phyloP scores from a whole-genome alignment of 192 early-diverging fungal species.

The Gryganskiella cystojenkinii region DNA sequence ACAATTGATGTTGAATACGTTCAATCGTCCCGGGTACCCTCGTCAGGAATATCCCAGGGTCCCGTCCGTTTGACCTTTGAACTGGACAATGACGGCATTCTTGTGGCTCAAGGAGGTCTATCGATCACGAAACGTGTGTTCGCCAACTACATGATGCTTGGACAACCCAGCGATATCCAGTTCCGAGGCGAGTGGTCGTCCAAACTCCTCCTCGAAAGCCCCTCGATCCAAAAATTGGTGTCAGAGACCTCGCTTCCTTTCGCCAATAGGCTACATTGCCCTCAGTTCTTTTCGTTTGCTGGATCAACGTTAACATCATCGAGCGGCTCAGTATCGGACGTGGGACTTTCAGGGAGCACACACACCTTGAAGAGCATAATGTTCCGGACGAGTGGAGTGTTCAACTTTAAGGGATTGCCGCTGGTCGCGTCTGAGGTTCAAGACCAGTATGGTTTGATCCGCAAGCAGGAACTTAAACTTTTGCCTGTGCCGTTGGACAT shows the following conservation, averaged over 20 bases:
- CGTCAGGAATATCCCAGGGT: neutral
- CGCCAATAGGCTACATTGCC: constrained; percentile 16
- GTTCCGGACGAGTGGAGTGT: constrained; percentile 35
- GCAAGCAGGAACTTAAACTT: constrained; percentile 41
- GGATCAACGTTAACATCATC: neutral
- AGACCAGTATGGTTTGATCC: constrained; percentile 24
- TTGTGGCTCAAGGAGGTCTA: constrained; percentile 10
- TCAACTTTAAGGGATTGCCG: constrained; percentile 20
- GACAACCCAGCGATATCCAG: constrained; percentile 43
- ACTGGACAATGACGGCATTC: constrained; percentile 24
- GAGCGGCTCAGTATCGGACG: constrained; percentile 9
- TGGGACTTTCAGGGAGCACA: constrained; percentile 16
- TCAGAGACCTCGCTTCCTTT: constrained; percentile 6
- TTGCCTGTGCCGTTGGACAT: constrained; percentile 18
- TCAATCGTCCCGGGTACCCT: constrained; percentile 2
- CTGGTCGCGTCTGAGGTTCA: constrained; percentile 31
- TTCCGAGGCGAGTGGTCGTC: constrained; percentile 30
- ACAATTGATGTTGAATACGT: constrained; percentile 40
- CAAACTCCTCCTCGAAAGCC: neutral
- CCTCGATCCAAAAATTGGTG: constrained; percentile 4
- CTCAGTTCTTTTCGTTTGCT: constrained; percentile 31
- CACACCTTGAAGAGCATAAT: constrained; percentile 40
- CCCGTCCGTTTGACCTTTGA: constrained; percentile 19
- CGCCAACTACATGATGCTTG: constrained; percentile 45
- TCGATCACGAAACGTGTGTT: constrained; percentile 1